A percentile compares a stretch with the other conserved stretches of the same genome.
Conservation (phyloP, 495 filamentous ascomycete species). For the Penicillium bovifimosum region DNA sequence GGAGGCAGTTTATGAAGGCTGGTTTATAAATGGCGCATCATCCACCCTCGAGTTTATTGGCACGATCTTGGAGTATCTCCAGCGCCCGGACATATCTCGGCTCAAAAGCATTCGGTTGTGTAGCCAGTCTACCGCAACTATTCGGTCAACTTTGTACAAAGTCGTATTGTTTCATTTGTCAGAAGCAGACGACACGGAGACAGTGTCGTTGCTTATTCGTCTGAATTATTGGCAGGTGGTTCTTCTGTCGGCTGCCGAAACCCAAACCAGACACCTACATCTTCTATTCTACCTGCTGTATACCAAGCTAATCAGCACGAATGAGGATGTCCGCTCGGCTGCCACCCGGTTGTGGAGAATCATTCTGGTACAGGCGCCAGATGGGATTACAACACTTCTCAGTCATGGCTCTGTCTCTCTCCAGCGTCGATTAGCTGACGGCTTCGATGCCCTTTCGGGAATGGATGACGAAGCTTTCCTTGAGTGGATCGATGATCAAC, state of each 20-base stretch:
- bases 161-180: slow-evolving; percentile 76
- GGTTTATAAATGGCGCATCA: slow-evolving; percentile 78
- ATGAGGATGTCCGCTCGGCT: slow-evolving; percentile 61
- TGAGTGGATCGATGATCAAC: slow-evolving; percentile 78
- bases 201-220: slow-evolving; percentile 67
- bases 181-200: slow-evolving; percentile 66
- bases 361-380: slow-evolving; percentile 85
- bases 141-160: slow-evolving; percentile 68
- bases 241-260: slow-evolving; percentile 67
- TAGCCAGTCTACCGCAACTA: slow-evolving; percentile 66
- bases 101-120: slow-evolving; percentile 87
- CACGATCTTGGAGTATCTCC: slow-evolving; percentile 76
- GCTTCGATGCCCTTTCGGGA: slow-evolving; percentile 78
- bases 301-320: slow-evolving; percentile 63
- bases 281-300: slow-evolving; percentile 89
- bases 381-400: slow-evolving; percentile 70
- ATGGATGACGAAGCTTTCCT: slow-evolving; percentile 84
- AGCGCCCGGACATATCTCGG: slow-evolving; percentile 72
- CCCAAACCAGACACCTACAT: slow-evolving; percentile 69
- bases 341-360: slow-evolving; percentile 85
- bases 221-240: slow-evolving; percentile 94
- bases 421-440: slow-evolving; percentile 65
- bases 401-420: slow-evolving; percentile 60
- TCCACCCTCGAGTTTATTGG: slow-evolving; percentile 83
- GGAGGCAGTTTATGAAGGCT: slow-evolving; percentile 91